Base-by-base conservation (phyloP, 441 rosid genomes). In the Corymbia citriodora region DNA sequence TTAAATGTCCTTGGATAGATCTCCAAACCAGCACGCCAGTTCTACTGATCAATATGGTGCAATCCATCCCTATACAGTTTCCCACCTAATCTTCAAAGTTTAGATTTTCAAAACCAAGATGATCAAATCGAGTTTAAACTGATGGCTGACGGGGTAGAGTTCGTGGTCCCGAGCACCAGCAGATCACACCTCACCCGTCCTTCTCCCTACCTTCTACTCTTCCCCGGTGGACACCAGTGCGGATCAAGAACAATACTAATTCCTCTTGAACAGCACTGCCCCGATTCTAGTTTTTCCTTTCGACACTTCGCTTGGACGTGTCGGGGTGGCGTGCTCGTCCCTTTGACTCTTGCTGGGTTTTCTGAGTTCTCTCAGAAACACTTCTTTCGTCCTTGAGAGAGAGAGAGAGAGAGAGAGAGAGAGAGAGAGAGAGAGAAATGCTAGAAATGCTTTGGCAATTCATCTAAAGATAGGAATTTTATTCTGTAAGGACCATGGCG, bases 51-150 rank as follows among this genome's bases (percentile, higher is more conserved):
- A 52, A 3, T 3, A 23, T 23, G 52, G 85, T 40, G 52, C 29
- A 79, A 23, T 21, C 45, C 5, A 45, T 45, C 52, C 2, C 8
- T 7, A 7, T 0, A 1, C 15, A 23, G 3, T 7, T 17, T 36
- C 45, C 45, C n/a, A 45, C 85, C 85, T 45, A 79, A 23, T 45
- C 14, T 23, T 45, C 53, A 79, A 45, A 79, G 85, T 45, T 79
- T 40, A 12, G 52, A 74, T 10, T 10, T 21, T 74, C 83, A 74
- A 74, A 40, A 74, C 83, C 16, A 74, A 74, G 83, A 4, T 79
- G 8, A 79, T 79, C 85, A 13, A 79, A 79, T 45, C 18, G 17
- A 33, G 17, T 45, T 23, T 40, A 13, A 72, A 23, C 14, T 10
- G 8, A 45, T 2, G 0, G 49, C 52, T 11, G 14, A 23, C 13